Evolutionary conservation across 2,329 filamentous ascomycete genomes (phyloP), one percentile per base, ranked within the genome.

Genomic region (Paradendryphiella salina): DNA sequence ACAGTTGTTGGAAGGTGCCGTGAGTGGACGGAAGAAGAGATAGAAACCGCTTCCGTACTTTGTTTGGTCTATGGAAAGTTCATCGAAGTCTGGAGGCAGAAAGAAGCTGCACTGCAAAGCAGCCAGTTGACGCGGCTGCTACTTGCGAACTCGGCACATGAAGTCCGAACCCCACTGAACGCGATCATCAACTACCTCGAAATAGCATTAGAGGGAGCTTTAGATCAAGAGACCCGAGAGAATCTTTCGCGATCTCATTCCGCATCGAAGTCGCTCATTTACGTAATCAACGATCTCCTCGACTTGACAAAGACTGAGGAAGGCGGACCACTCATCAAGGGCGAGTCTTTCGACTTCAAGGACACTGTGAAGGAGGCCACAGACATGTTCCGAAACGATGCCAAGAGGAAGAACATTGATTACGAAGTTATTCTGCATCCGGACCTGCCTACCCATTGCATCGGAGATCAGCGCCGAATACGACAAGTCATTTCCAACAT

Each of bases 181-280:
- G 91, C 91, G 13, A 96, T 96, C 64, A 95, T 96, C 73, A 96
- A 96, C 63, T 96, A 95, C 60, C 81, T 96, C 1, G 91, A 96
- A 62, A 96, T 96, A 57, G 91, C 91, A 0, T 75, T 96, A 1
- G 91, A 96, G 73, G 90, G 90, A 0, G 76, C 79, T 0, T 76
- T 96, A 3, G 91, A 96, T 57, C 77, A 83, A 13, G 91, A 96
- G 66, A 96, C 89, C 0, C 80, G 92, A 15, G 91, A 96, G 4
- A 95, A 94, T 53, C 76, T 96, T 5, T 82, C 87, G 0, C 87
- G 85, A 60, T 96, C 91, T 0, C 89, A 96, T 67, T 95, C 90
- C 0, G 91, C 91, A 3, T 96, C 91, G 0, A 96, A 96, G 66
- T 95, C 90, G 0, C 76, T 96, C 20, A 93, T 96, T 4, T 96